phyloP scores from a whole-genome alignment of 805 yeast genomes.

The Pichia gijzeniarum region DNA sequence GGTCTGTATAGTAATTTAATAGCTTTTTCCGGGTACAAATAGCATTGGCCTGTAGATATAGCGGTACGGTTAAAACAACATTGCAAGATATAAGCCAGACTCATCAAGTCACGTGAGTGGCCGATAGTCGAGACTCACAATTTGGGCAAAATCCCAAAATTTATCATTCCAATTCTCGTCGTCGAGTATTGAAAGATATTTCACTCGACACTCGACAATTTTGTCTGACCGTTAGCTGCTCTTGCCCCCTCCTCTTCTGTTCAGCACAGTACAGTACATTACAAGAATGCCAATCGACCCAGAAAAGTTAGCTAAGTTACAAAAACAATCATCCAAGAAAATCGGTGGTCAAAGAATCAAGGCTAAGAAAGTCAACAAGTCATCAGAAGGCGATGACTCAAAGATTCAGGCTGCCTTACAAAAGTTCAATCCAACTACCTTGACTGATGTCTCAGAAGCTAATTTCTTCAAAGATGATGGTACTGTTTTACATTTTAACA shows the following conservation, averaged over 20 bases:
- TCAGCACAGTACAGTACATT: background rate
- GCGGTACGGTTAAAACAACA: too few species aligned
- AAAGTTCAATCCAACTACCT: constrained; percentile 82
- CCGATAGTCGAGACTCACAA: too few species aligned
- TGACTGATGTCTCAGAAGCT: constrained; percentile 92
- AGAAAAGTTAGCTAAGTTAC: constrained; percentile 89
- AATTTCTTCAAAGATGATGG: constrained; percentile 97
- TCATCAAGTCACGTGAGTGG: too few species aligned
- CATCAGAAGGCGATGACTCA: constrained; percentile 78
- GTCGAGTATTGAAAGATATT: too few species aligned
- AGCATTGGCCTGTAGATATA: too few species aligned
- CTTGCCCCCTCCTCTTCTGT: background rate
- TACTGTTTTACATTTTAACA: constrained; percentile 89
- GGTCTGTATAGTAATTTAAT: too few species aligned
- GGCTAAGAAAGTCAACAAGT: constrained; percentile 67
- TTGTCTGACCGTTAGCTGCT: too few species aligned
- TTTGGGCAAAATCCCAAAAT: too few species aligned
- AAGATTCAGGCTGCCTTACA: constrained; percentile 84
- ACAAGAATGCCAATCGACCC: constrained; percentile 77
- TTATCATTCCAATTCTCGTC: too few species aligned
- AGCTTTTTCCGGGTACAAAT: too few species aligned
- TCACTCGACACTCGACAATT: too few species aligned
- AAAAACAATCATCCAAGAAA: constrained; percentile 77
- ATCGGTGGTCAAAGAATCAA: constrained; percentile 86
- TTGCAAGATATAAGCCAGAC: too few species aligned